A percentile compares a stretch with the other conserved stretches of the same genome.
Evolutionary conservation across 2,329 filamentous ascomycete species (phyloP).

Genomic region (Verticillium longisporum): DNA sequence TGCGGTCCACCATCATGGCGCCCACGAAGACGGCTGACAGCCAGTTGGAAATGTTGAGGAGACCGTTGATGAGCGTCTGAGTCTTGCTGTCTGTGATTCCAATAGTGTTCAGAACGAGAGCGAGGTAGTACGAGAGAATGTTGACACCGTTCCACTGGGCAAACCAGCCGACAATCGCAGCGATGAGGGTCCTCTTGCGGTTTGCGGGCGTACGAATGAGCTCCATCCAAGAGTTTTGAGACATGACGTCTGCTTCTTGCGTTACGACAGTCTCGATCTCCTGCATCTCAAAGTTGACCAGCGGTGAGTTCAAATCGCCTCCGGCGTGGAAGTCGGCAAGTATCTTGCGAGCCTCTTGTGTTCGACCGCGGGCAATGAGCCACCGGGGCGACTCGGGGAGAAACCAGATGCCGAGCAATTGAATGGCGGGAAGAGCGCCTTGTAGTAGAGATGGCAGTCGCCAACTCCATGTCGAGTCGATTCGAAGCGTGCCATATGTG

Average conservation of each 20-base stretch:
- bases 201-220: slow-evolving; percentile 20
- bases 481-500: slow-evolving; percentile 18
- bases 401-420: slow-evolving; percentile 15
- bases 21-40: slow-evolving; percentile 2
- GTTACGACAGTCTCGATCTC: slow-evolving; percentile 27
- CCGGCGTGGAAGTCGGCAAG: slow-evolving; percentile 18
- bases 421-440: slow-evolving; percentile 13
- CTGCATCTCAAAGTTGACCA: slow-evolving; percentile 31
- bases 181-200: slow-evolving; percentile 18
- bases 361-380: slow-evolving; percentile 3
- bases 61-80: slow-evolving; percentile 33
- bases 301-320: slow-evolving; percentile 21
- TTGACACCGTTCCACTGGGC: slow-evolving; percentile 21
- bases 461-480: slow-evolving; percentile 17
- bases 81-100: slow-evolving; percentile 22
- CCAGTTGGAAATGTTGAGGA: slow-evolving; percentile 13
- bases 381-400: slow-evolving; percentile 18
- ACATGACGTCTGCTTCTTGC: neutral
- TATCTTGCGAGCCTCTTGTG: slow-evolving; percentile 9
- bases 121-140: slow-evolving; percentile 30
- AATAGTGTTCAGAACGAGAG: slow-evolving; percentile 21
- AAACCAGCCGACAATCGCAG: slow-evolving; percentile 15
- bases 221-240: slow-evolving; percentile 1
- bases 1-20: slow-evolving; percentile 18
- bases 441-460: slow-evolving; percentile 19